Percentiles rank a stretch among this genome's conserved stretches.
phyloP scores from a whole-genome alignment of 108 stramenopile species.

The Schizochytrium sp. region DNA sequence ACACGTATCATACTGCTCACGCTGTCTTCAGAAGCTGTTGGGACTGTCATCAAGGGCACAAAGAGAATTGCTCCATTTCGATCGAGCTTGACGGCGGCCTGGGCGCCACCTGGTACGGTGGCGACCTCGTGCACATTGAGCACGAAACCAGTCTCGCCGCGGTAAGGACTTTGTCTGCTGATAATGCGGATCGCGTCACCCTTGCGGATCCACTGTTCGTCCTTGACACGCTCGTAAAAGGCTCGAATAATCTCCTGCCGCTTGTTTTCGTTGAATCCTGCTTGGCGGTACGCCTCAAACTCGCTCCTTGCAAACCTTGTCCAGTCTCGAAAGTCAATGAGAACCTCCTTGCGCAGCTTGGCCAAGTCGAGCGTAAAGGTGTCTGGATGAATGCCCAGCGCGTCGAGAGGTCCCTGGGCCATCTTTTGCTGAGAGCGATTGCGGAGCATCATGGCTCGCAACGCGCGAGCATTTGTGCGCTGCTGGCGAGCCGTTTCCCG shows the following conservation, averaged over 20 bases:
- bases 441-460: not conserved
- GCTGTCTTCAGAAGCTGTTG: not conserved
- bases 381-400: not conserved
- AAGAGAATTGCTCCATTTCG: not conserved
- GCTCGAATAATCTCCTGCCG: not conserved
- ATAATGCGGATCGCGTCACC: not conserved
- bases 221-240: not conserved
- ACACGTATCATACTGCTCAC: not conserved
- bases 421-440: not conserved
- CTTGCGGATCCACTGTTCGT: not conserved
- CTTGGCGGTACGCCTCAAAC: not conserved
- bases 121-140: not conserved
- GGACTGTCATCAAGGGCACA: not conserved
- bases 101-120: not conserved
- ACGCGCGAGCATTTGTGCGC: not conserved
- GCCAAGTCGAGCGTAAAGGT: not conserved
- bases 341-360: not conserved
- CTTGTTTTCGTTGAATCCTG: not conserved
- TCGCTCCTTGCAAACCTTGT: not conserved
- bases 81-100: not conserved
- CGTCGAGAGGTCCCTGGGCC: not conserved
- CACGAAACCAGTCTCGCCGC: slow-evolving; percentile 6
- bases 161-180: not conserved
- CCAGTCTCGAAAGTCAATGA: not conserved
- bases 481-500: not conserved